Base-by-base conservation (phyloP, 2,329 filamentous ascomycete genomes). In the Lecanosticta acicola region DNA sequence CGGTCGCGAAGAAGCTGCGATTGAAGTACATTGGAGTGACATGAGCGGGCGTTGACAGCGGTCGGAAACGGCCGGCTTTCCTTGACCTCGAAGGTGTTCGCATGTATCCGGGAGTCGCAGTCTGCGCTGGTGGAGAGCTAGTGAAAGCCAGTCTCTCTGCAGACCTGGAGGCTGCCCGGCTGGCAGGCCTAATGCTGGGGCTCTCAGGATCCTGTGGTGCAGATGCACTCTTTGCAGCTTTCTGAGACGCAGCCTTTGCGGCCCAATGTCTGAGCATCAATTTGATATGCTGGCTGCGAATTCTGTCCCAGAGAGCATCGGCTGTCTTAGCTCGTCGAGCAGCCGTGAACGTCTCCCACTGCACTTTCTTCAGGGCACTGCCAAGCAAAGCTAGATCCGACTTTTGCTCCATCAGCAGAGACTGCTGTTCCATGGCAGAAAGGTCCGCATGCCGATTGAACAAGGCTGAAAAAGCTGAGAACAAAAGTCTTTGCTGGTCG, bases 251-350 rank as follows among this genome's bases (percentile, higher is more conserved):
- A 50, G 73, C 67, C 43, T 70, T 71, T 13, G 73, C 71, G 10
- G 67, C 58, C 78, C 79, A 83, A 49, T 74, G 71, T 18, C 74
- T 68, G 39, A 82, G 63, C 67, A 81, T 76, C 21, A 71, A 71
- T 45, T 74, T 69, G 20, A 73, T 65, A 59, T 81, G 79, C 50
- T 76, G 76, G 44, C 76, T 70, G 32, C 74, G 68, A 50, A 75
- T 78, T 14, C 78, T 67, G 14, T 73, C 68, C 40, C 69, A 67
- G 51, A 81, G 65, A 4, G 76, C 74, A 29, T 74, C 66, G 0
- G 77, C 76, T 33, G 70, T 78, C 46, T 79, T 72, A 8, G 68
- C 61, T 18, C 70, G 70, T 41, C 72, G 71, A 18, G 69, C 67
- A 3, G 77, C 64, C 33, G 78, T 76, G 63, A 81, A 81, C 2